Evolutionary conservation across 1,284 basidiomycete genomes (phyloP), one percentile per base, ranked within the genome.

Genomic region (Ceratobasidium sp.): DNA sequence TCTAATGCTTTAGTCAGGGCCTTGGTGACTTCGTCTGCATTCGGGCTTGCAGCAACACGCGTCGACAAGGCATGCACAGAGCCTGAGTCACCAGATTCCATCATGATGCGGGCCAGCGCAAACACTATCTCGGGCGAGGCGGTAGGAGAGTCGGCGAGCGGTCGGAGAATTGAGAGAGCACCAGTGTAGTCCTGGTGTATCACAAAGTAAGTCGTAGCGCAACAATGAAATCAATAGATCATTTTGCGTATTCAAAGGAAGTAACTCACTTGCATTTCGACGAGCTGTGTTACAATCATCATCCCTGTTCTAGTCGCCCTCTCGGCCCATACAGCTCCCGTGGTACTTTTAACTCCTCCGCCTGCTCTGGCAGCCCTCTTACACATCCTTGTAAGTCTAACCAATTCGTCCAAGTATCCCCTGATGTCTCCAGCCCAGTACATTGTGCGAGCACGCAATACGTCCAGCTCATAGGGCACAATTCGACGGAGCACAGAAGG

Each of bases 371-470:
- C 91, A 52, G 87, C 93, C 38, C 81, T 84, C 80, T 90, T 91
- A 81, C 96, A 98, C 83, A 88, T 92, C 50, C 87, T 89, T 78
- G 99, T 89, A 83, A 99, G 90, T 70, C 83, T 90, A 77, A 90
- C 91, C 82, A 98, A 90, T 33, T 91, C 90, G 83, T 95, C 93
- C 74, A 94, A 86, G 83, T 94, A 93, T 0, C 89, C 91, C 87
- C 92, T 88, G 81, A 89, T 86, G 83, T 94, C 93, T 33, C 91
- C 92, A 0, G 90, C 87, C 92, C 92, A 94, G 82, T 93, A 94
- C 81, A 89, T 89, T 52, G 84, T 91, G 5, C 92, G 88, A 7
- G 92, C 89, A 56, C 90, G 86, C 84, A 94, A 90, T 69, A 95
- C 91, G 82, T 92, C 91, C 79, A 95, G 87, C 83, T 95, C 94